Evolutionary conservation across 2,329 filamentous ascomycete species (phyloP).

Genomic region (Rhynchosporium agropyri): DNA sequence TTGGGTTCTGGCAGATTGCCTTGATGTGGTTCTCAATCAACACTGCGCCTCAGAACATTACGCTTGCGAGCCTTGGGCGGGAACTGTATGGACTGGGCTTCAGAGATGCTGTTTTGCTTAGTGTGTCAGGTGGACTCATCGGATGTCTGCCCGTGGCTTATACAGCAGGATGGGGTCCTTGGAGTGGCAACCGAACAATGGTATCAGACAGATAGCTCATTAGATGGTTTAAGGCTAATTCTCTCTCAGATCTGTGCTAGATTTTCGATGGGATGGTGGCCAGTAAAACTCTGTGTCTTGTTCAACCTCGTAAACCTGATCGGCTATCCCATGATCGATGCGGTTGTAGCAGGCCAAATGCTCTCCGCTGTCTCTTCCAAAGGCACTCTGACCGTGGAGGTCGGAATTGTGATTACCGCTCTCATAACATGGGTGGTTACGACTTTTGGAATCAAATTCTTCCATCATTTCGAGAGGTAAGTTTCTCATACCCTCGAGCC

Average conservation of each 20-base stretch:
- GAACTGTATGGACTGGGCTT: constrained; percentile 61
- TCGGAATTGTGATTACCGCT: constrained; percentile 68
- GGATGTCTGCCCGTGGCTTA: constrained; percentile 60
- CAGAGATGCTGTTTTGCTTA: constrained; percentile 56
- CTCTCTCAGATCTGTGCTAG: constrained; percentile 49
- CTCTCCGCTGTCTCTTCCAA: constrained; percentile 64
- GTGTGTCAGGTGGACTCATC: constrained; percentile 58
- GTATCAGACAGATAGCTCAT: constrained; percentile 36
- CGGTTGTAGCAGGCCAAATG: constrained; percentile 69
- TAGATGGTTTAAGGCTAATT: neutral
- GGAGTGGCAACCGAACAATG: constrained; percentile 64
- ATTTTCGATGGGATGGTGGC: constrained; percentile 68
- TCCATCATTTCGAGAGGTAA: constrained; percentile 68
- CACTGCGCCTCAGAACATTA: constrained; percentile 64
- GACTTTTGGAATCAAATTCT: constrained; percentile 67
- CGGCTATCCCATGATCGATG: constrained; percentile 65
- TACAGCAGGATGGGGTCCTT: constrained; percentile 63
- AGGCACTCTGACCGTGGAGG: constrained; percentile 61
- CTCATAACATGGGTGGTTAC: constrained; percentile 65
- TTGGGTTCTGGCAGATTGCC: constrained; percentile 41
- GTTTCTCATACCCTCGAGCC: too few species aligned
- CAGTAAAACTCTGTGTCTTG: constrained; percentile 63
- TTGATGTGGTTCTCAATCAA: constrained; percentile 65
- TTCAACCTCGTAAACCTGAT: constrained; percentile 65
- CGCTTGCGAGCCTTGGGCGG: constrained; percentile 64